Conservation (phyloP, 352 stramenopile genomes). For the Globisporangium echinulatum region DNA sequence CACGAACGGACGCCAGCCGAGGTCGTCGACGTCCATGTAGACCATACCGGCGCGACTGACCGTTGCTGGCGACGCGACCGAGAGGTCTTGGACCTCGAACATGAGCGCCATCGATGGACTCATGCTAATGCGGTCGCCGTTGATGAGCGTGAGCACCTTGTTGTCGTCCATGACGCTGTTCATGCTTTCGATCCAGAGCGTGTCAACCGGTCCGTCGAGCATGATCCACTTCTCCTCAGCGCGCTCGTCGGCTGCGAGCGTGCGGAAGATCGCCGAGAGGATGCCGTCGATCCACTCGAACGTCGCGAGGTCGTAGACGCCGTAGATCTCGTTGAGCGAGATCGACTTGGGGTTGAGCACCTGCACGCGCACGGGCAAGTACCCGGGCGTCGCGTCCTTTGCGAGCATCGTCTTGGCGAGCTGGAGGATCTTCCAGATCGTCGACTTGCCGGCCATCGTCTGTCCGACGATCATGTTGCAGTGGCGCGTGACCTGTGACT, state of each 20-base stretch:
- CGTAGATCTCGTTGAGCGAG: conserved; percentile 86
- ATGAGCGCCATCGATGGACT: conserved; percentile 85
- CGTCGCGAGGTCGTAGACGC: conserved; percentile 84
- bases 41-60: conserved; percentile 92
- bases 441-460: conserved; percentile 87
- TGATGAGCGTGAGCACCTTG: conserved; percentile 84
- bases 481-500: conserved; percentile 92
- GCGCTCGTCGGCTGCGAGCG: conserved; percentile 66
- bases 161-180: conserved; percentile 89
- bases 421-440: conserved; percentile 80
- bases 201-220: conserved; percentile 82
- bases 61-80: conserved; percentile 90
- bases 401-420: conserved; percentile 66
- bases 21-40: conserved; percentile 88
- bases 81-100: conserved; percentile 94
- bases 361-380: conserved; percentile 81
- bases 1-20: conserved; percentile 76
- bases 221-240: conserved; percentile 87
- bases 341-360: conserved; percentile 89
- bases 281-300: conserved; percentile 87
- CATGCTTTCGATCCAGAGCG: conserved; percentile 88
- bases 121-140: conserved; percentile 85
- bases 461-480: conserved; percentile 93
- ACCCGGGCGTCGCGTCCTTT: conserved; percentile 63
- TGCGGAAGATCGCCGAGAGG: conserved; percentile 76